Base-by-base conservation (phyloP, 2,329 filamentous ascomycete species). In the Exophiala phaeomuriformis region DNA sequence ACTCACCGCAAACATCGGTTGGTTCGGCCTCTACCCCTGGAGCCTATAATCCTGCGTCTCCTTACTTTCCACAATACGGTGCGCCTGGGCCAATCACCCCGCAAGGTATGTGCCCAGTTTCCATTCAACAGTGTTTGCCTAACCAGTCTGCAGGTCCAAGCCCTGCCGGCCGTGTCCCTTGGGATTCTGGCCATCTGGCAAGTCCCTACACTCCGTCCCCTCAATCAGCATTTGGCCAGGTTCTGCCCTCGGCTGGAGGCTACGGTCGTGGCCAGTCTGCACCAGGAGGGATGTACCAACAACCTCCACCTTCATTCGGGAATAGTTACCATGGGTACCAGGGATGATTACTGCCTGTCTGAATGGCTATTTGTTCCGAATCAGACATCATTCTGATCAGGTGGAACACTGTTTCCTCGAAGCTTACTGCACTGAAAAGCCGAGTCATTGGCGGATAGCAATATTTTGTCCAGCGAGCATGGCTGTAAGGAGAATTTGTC, bases 51-150 rank as follows among this genome's bases (percentile, higher is more conserved):
- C 87, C 84, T 64, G 88, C 88, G 42, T 86, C 88, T 55, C 75
- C 78, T 35, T 96, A 89, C 76, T 97, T 96, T 71, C 90, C 91
- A 62, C 93, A 97, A 73, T 97, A 97, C 68, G 85, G 86, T 68
- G 88, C 88, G 80, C 81, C 77, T 57, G 71, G 70, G 58, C 76
- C 78, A 29, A 83, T 85, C 35, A 64, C 56, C n/a, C 55, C 61
- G 27, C 58, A 60, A 52, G 54, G 51, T 58, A 54, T 30, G 49
- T 52, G 19, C 36, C 6, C 29, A 30, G 29, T 10, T 77, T 79
- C 66, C 83, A 77, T 64, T 55, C 52, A 12, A 31, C 6, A 19
- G 30, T 8, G 41, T 31, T 28, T 40, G 36, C 52, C 47, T 55
- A 37, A 57, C 37, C 10, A 35, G 8, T n/a, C 12, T 59, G 47